Evolutionary conservation across 331 rosid genomes (phyloP).

Genomic region (Cydonia oblonga): DNA sequence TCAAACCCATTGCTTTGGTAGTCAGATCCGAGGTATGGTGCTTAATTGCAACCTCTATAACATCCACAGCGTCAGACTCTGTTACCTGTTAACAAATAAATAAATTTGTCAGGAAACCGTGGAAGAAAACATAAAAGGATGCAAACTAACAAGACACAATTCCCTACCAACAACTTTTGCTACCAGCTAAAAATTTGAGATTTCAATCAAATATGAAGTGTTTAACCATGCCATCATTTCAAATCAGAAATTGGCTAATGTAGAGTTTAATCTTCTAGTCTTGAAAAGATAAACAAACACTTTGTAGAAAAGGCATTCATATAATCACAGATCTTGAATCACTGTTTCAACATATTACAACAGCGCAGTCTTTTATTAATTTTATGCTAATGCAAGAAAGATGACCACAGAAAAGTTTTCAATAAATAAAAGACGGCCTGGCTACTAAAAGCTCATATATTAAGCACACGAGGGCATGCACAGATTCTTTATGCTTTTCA

Average conservation of each 20-base stretch:
- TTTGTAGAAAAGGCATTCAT: neutral
- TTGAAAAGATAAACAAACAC: neutral
- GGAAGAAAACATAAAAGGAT: neutral
- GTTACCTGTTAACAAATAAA: slow-evolving; percentile 55
- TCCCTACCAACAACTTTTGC: too few relatives aligned
- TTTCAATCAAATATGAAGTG: neutral
- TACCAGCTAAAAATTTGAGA: neutral
- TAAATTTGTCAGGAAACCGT: neutral
- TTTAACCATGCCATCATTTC: neutral
- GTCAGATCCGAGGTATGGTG: slow-evolving; percentile 64
- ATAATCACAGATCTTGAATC: neutral
- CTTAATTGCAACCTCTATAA: slow-evolving; percentile 60
- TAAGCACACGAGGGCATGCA: neutral
- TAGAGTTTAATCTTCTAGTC: neutral
- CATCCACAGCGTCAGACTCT: slow-evolving; percentile 76
- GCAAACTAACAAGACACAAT: neutral
- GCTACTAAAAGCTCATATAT: neutral
- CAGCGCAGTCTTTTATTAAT: neutral
- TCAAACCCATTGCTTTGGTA: slow-evolving; percentile 85
- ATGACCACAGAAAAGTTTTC: neutral
- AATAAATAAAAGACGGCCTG: neutral
- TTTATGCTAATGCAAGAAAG: neutral
- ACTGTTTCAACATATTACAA: neutral
- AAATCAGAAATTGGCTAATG: neutral
- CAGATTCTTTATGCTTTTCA: neutral